phyloP scores from a whole-genome alignment of 2,329 filamentous ascomycete species.

The Phialemonium atrogriseum region DNA sequence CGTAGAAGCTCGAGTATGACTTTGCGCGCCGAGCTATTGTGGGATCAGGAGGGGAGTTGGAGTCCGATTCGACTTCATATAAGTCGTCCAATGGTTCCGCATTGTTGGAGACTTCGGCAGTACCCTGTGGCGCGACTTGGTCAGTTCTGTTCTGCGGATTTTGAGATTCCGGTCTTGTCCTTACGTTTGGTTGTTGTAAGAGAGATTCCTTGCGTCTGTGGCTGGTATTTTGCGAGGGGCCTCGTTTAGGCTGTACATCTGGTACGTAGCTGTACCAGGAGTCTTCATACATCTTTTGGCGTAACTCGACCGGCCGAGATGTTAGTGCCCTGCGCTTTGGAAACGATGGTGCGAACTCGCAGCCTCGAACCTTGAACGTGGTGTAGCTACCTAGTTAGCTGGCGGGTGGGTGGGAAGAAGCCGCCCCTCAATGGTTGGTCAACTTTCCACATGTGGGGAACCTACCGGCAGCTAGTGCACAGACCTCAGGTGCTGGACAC shows the following conservation, averaged over 20 bases:
- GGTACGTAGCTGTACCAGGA: slow-evolving; percentile 75
- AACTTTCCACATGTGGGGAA: too few relatives aligned
- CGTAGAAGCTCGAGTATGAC: slow-evolving; percentile 73
- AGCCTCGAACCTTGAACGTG: too few relatives aligned
- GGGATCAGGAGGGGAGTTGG: slow-evolving; percentile 56
- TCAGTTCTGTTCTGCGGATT: slow-evolving; percentile 4
- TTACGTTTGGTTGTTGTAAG: slow-evolving; percentile 56
- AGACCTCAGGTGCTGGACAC: too few relatives aligned
- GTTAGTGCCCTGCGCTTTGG: too few relatives aligned
- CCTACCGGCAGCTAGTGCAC: too few relatives aligned
- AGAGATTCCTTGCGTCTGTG: slow-evolving; percentile 64
- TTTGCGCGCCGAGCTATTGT: slow-evolving; percentile 58
- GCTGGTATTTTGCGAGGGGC: slow-evolving; percentile 35
- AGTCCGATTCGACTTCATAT: slow-evolving; percentile 46
- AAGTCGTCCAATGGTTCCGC: slow-evolving; percentile 49
- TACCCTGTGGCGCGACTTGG: slow-evolving; percentile 33
- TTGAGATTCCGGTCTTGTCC: slow-evolving; percentile 15
- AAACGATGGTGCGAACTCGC: too few relatives aligned
- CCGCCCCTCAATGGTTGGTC: too few relatives aligned
- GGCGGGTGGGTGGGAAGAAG: too few relatives aligned
- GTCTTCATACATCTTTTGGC: slow-evolving; percentile 82
- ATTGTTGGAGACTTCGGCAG: slow-evolving; percentile 40
- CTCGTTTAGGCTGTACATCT: slow-evolving; percentile 42
- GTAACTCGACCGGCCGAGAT: too few relatives aligned
- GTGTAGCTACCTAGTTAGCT: too few relatives aligned